phyloP scores from a whole-genome alignment of 2,329 filamentous ascomycete species.

The Didymella exigua region DNA sequence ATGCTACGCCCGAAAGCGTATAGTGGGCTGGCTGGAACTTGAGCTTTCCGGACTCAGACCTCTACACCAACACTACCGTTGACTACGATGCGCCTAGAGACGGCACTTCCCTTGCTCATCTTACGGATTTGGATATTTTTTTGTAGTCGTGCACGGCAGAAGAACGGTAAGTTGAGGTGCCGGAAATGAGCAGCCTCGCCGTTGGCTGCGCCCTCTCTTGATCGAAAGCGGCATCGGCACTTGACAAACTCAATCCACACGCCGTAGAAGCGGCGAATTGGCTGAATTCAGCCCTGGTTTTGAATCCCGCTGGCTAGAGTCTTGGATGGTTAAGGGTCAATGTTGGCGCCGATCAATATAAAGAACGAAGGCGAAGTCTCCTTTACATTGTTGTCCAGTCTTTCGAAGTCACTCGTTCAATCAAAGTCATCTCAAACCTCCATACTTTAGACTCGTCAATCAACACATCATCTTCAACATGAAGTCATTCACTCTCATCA shows the following conservation, averaged over 20 bases:
- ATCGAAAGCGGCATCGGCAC: constrained; percentile 2
- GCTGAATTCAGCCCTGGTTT: background rate
- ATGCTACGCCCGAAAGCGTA: constrained; percentile 1
- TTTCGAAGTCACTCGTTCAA: constrained; percentile 3
- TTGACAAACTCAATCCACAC: background rate
- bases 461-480: background rate
- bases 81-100: background rate
- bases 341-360: constrained; percentile 2
- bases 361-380: background rate
- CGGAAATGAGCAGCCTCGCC: constrained; percentile 1
- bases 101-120: constrained; percentile 8
- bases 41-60: constrained; percentile 3
- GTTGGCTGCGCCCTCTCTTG: background rate
- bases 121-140: constrained; percentile 1
- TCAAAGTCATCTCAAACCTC: background rate
- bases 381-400: background rate
- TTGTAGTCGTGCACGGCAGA: background rate
- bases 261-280: background rate
- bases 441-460: background rate
- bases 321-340: background rate
- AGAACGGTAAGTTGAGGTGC: constrained; percentile 8
- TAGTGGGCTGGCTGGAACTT: constrained; percentile 6
- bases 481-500: constrained; percentile 10
- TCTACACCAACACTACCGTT: constrained; percentile 1
- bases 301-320: background rate